Percentiles rank a stretch among this genome's conserved stretches.
Conservation (phyloP, 73 alveolate genomes). For the Paraurostyla sp. region DNA sequence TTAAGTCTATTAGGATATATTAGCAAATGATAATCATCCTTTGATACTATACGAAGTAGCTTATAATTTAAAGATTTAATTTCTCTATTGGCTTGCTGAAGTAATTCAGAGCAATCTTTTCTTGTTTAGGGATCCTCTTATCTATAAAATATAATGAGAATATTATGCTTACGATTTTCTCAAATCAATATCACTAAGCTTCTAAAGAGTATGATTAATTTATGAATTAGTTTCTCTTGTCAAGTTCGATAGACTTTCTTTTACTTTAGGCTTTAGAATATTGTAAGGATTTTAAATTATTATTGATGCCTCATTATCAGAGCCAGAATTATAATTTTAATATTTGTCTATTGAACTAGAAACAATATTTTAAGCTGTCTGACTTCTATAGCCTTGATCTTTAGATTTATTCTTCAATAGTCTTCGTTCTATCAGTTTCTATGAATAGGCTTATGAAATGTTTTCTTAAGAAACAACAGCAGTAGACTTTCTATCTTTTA, state of each 20-base stretch:
- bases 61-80: slow-evolving; percentile 47
- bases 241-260: neutral
- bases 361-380: too few species aligned
- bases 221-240: neutral
- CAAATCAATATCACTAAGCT: neutral
- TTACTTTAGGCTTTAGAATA: neutral
- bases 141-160: too few species aligned
- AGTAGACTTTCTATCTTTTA: too few species aligned
- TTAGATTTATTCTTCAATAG: too few species aligned
- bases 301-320: neutral
- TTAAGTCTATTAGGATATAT: slow-evolving; percentile 2
- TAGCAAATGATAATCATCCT: slow-evolving; percentile 18
- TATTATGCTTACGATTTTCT: neutral
- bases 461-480: too few species aligned
- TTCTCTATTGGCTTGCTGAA: slow-evolving; percentile 44
- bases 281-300: neutral
- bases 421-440: too few species aligned
- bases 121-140: neutral
- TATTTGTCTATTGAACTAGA: too few species aligned
- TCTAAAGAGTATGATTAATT: neutral
- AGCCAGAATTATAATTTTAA: neutral
- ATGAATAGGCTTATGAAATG: too few species aligned
- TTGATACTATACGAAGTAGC: slow-evolving; percentile 12
- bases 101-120: slow-evolving; percentile 7
- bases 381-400: too few species aligned